Base-by-base conservation (phyloP, 2,329 filamentous ascomycete genomes). In the Cordyceps sp. region DNA sequence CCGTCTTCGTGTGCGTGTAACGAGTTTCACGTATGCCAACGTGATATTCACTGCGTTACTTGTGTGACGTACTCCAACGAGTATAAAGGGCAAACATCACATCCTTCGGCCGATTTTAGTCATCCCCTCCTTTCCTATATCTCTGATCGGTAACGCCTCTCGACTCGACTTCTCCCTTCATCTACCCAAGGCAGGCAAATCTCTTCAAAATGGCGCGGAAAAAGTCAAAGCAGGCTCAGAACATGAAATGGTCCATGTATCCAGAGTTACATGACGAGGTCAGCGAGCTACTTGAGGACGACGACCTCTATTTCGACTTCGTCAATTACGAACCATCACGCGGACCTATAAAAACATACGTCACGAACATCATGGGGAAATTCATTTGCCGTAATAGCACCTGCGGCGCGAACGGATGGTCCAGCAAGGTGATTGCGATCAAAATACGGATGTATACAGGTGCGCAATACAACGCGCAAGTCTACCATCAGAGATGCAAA, bases 401-500 rank as follows among this genome's bases (percentile, higher is more conserved):
- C 1, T 56, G 51, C 30, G 14, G 14, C 9, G 34, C 28, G 0
- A 17, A 19, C 0, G 18, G 18, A 16, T 57, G 55, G 57, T 26
- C 29, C 2, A 60, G 54, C 45, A 49, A 40, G 35, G 39, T 25
- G 20, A 48, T 60, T 13, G 37, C 49, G 6, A 49, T 55, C 12
- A 41, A 39, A 1, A 59, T 59, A 14, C 45, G 50, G 8, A 34
- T 42, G 23, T 59, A 54, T 26, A 18, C 17, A 0, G 29, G 25
- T 0, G 29, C 42, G 5, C 37, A 40, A 4, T 60, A 60, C 40
- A 55, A 58, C 31, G 55, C 45, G 0, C 26, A 44, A 3, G 49
- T 59, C 1, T 59, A 50, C 35, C 44, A 53, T 26, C 56, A 59
- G 33, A 46, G 45, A 1, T 61, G 56, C 44, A 40, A 32, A 6